Conservation (phyloP, 2,329 filamentous ascomycete genomes). For the Magnaporthiopsis incrustans region DNA sequence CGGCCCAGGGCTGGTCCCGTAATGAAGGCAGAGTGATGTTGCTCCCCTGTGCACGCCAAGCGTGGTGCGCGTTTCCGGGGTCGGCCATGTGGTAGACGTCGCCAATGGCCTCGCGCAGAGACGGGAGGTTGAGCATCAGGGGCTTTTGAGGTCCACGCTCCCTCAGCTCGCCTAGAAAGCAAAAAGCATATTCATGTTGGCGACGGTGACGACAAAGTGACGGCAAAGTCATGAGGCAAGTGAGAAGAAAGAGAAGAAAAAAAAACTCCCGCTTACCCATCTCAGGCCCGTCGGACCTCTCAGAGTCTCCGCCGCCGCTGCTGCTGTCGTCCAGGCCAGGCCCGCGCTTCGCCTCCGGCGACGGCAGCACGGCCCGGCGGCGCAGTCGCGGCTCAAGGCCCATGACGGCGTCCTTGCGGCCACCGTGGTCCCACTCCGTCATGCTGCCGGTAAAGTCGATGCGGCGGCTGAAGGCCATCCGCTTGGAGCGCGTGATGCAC, state of each 20-base stretch:
- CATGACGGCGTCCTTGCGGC: conserved; percentile 5
- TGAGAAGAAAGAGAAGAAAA: neutral
- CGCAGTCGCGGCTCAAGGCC: neutral
- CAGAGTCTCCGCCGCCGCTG: neutral
- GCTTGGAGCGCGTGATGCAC: conserved; percentile 20
- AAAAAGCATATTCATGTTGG: neutral
- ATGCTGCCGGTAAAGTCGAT: conserved; percentile 17
- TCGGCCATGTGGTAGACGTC: neutral
- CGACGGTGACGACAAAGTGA: neutral
- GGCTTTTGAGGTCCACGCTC: conserved; percentile 12
- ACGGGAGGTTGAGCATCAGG: neutral
- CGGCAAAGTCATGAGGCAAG: neutral
- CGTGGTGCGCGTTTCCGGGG: too few species aligned
- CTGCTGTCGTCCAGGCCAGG: neutral
- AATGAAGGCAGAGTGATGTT: neutral
- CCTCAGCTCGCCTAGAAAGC: conserved; percentile 4
- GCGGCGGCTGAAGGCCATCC: conserved; percentile 17
- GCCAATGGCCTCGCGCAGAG: neutral
- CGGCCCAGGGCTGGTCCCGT: neutral
- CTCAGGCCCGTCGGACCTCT: neutral
- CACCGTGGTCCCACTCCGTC: conserved; percentile 16
- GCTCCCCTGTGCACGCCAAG: neutral
- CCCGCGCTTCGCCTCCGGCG: neutral
- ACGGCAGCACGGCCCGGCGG: neutral
- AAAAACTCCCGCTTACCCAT: neutral